phyloP scores from a whole-genome alignment of 116 monocot genomes.

The Zostera marina region DNA sequence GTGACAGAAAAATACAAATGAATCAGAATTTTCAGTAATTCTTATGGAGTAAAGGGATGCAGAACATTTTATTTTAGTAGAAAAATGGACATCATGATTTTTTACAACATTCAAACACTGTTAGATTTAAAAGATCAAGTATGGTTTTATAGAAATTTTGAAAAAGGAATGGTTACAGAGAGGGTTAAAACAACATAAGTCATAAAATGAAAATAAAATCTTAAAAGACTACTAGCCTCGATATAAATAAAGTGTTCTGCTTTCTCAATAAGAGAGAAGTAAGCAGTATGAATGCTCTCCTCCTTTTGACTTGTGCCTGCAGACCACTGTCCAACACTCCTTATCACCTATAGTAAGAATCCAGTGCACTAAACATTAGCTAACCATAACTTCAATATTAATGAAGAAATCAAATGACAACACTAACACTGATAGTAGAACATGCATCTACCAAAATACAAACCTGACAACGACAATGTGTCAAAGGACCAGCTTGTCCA shows the following conservation, averaged over 20 bases:
- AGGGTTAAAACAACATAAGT: too few species aligned
- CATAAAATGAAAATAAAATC: neutral
- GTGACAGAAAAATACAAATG: too few species aligned
- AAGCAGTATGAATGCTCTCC: conserved; percentile 95
- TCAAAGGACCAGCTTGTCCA: conserved; percentile 90
- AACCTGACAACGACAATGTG: conserved; percentile 81
- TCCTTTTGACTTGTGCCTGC: conserved; percentile 88
- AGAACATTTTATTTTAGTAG: too few species aligned
- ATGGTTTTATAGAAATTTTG: too few species aligned
- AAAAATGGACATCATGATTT: too few species aligned
- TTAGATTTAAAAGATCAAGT: too few species aligned
- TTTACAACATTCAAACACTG: too few species aligned
- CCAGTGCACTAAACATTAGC: neutral
- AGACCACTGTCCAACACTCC: conserved; percentile 92
- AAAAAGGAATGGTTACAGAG: too few species aligned
- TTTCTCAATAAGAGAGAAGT: conserved; percentile 80
- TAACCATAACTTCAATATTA: neutral
- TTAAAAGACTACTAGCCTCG: conserved; percentile 31
- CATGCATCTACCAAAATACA: neutral
- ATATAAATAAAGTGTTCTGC: conserved; percentile 93
- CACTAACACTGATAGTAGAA: too few species aligned
- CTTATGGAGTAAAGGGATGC: too few species aligned
- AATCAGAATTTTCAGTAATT: too few species aligned
- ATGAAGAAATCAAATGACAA: too few species aligned
- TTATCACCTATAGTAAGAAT: conserved; percentile 36